These are phyloP conservation scores for Cavenderia fasciculata DNA, from an alignment of 78 protist genomes.

Conservation along the genomic window DNA sequence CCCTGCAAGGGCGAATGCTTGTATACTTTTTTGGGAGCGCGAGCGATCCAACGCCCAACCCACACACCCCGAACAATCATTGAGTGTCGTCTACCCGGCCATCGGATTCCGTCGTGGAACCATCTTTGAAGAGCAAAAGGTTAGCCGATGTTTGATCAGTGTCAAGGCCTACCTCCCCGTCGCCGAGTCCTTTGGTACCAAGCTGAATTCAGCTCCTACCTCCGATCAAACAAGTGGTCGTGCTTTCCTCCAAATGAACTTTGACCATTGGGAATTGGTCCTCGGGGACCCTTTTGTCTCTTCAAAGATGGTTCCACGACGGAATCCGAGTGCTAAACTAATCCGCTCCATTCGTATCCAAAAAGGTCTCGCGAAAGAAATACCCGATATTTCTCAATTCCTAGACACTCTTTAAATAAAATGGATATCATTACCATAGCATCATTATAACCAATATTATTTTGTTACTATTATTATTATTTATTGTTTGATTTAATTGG, in stretches of 20 bases:
- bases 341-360: constrained; percentile 89
- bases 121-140: constrained; percentile 85
- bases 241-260: constrained; percentile 96
- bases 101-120: constrained; percentile 94
- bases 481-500: too few relatives aligned
- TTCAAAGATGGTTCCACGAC: constrained; percentile 76
- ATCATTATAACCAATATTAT: too few relatives aligned
- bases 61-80: constrained; percentile 78
- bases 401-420: constrained; percentile 45
- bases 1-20: too few relatives aligned
- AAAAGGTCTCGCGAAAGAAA: constrained; percentile 93
- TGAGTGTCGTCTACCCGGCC: constrained; percentile 90
- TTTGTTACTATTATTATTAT: too few relatives aligned
- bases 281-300: constrained; percentile 87
- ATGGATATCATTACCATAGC: too few relatives aligned
- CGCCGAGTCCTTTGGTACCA: constrained; percentile 98
- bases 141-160: constrained; percentile 8
- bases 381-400: constrained; percentile 63
- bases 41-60: too few relatives aligned
- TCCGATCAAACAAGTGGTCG: constrained; percentile 91
- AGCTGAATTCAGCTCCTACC: constrained; percentile 87
- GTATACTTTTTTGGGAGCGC: too few relatives aligned
- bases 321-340: constrained; percentile 80
- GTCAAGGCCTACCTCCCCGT: constrained; percentile 98
- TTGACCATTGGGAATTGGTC: constrained; percentile 92